Conservation (phyloP, 2,329 filamentous ascomycete genomes). For the Colletotrichum lini region DNA sequence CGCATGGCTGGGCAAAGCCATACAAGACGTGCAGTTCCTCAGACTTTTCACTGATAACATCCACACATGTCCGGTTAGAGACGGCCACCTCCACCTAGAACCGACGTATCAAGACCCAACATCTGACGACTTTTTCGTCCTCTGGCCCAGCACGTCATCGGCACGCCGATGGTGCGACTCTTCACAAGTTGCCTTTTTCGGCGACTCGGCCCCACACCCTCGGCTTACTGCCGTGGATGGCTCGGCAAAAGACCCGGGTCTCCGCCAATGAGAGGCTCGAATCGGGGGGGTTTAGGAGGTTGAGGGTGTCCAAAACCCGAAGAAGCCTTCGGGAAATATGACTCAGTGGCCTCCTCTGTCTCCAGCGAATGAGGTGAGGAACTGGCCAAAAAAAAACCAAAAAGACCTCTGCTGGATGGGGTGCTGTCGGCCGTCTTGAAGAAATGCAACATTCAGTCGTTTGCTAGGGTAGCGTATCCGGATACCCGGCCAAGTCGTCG, state of each 20-base stretch:
- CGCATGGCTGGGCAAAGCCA: neutral
- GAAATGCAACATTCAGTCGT: too few species aligned
- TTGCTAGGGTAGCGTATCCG: neutral
- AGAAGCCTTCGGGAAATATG: neutral
- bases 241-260: neutral
- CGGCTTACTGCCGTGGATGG: constrained; percentile 2
- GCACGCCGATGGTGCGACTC: constrained; percentile 19
- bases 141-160: constrained; percentile 29
- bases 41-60: constrained; percentile 5
- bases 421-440: too few species aligned
- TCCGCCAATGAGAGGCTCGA: neutral
- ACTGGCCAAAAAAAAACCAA: too few species aligned
- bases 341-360: neutral
- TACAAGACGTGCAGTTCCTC: neutral
- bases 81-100: neutral
- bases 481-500: neutral
- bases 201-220: constrained; percentile 7
- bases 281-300: too few species aligned
- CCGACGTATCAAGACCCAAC: constrained; percentile 15
- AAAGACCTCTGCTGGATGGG: too few species aligned
- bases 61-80: constrained; percentile 28
- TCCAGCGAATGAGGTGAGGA: neutral
- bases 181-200: neutral
- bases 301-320: neutral
- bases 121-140: constrained; percentile 2